Conservation (phyloP, 192 early-diverging fungal species). For the Backusella macrospora region DNA sequence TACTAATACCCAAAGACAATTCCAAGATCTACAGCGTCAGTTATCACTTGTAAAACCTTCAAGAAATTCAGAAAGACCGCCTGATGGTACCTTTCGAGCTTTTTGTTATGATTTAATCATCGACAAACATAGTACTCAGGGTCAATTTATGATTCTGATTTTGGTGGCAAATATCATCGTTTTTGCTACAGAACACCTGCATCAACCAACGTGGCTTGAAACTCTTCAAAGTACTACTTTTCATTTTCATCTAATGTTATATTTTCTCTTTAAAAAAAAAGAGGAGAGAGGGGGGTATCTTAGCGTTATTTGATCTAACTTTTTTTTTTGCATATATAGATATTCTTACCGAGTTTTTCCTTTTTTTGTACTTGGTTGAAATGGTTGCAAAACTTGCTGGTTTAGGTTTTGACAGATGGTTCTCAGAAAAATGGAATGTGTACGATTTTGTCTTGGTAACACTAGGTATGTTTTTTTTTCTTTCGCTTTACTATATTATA, state of each 20-base stretch:
- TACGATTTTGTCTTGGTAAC: background rate
- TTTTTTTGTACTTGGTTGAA: slow-evolving; percentile 19
- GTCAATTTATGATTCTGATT: background rate
- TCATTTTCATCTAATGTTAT: background rate
- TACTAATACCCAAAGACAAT: slow-evolving; percentile 30
- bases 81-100: background rate
- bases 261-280: background rate
- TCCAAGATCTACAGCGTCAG: slow-evolving; percentile 29
- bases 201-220: slow-evolving; percentile 23
- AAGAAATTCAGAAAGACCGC: slow-evolving; percentile 10
- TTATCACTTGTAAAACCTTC: slow-evolving; percentile 21
- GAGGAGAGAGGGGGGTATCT: too few species aligned
- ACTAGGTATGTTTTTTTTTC: background rate
- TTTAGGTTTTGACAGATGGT: slow-evolving; percentile 18
- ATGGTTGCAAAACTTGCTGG: slow-evolving; percentile 18
- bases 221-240: slow-evolving; percentile 17
- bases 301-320: background rate
- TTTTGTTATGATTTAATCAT: slow-evolving; percentile 28
- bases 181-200: slow-evolving; percentile 19
- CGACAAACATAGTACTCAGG: slow-evolving; percentile 15
- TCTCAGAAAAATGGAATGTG: slow-evolving; percentile 16
- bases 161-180: slow-evolving; percentile 25
- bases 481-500: background rate
- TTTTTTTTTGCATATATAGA: background rate
- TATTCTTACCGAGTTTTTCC: slow-evolving; percentile 4